Base-by-base conservation (phyloP, 1,139 yeast genomes). In the Nakaseomyces delphensis region DNA sequence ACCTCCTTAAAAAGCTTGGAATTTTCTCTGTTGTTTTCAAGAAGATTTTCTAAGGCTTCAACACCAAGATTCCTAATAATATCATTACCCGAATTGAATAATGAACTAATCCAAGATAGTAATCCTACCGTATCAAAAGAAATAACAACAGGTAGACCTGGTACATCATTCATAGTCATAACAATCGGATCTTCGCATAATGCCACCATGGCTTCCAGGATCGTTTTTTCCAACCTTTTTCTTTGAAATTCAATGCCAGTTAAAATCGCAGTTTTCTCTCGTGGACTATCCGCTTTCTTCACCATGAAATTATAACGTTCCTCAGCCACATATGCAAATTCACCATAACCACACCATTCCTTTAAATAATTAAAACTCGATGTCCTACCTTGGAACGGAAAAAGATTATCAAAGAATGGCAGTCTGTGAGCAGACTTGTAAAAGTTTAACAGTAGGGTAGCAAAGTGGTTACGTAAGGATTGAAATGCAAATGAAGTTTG, bases 281-380 rank as follows among this genome's bases (percentile, higher is more conserved):
- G 70, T 38, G 67, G 61, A 18, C 62, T 65, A 5, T 66, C 65
- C 2, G 71, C 66, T 20, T 65, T 68, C 38, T 66, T 67, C 10
- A 70, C 65, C 84, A 89, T 87, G 1, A 66, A 60, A 5, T 65
- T 63, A 52, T 86, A 89, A 39, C 96, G 68, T 32, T 81, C 84
- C 33, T 76, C 77, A 4, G 86, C 74, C 3, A 80, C 58, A 1
- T 69, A 65, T 18, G 75, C 70, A 28, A 77, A 69, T 41, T 76
- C 81, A 1, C 97, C 97, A 59, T 76, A 78, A 0, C 95, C 95
- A 62, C 96, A 86, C 99, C 99, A 93, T 57, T 85, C 95, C 51
- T 83, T 87, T 47, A 91, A 67, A 55, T 76, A 81, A 39, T 79
- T 77, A 63, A 86, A 87, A 51, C 93, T 83, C 0, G 87, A 83